These are phyloP conservation scores for Phycomyces blakesleeanus DNA, from an alignment of 192 early-diverging fungal species.

Conservation along the genomic window DNA sequence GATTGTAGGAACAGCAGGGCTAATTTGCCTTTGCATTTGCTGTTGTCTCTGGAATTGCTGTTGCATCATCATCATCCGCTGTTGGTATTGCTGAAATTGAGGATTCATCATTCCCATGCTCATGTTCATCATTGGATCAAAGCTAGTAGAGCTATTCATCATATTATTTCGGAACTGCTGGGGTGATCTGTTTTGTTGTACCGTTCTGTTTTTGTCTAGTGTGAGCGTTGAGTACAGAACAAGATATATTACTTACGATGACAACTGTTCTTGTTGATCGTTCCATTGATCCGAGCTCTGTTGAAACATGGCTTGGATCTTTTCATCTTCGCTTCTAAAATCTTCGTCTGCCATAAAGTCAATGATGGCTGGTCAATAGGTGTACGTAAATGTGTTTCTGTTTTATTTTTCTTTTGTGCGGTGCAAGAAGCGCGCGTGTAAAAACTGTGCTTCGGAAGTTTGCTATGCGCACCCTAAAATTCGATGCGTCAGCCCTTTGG, in stretches of 20 bases:
- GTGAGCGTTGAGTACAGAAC: neutral
- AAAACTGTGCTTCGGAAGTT: neutral
- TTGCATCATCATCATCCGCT: constrained; percentile 16
- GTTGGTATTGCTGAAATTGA: constrained; percentile 26
- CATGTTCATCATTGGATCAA: constrained; percentile 26
- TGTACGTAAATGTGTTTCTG: neutral
- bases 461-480: neutral
- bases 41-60: constrained; percentile 28
- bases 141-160: constrained; percentile 4
- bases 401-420: neutral
- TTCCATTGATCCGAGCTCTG: constrained; percentile 72
- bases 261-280: constrained; percentile 12
- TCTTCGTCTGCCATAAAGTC: constrained; percentile 25
- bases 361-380: neutral
- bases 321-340: constrained; percentile 63
- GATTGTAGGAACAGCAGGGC: constrained; percentile 19
- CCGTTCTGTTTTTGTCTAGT: neutral
- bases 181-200: constrained; percentile 7
- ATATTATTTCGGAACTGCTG: constrained; percentile 1
- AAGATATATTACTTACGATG: constrained; percentile 3
- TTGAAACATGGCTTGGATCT: constrained; percentile 74
- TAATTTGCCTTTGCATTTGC: constrained; percentile 22
- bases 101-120: constrained; percentile 22
- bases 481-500: neutral
- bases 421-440: neutral